Evolutionary conservation across 768 basidiomycete species (phyloP).

Genomic region (Pholiota conissans): DNA sequence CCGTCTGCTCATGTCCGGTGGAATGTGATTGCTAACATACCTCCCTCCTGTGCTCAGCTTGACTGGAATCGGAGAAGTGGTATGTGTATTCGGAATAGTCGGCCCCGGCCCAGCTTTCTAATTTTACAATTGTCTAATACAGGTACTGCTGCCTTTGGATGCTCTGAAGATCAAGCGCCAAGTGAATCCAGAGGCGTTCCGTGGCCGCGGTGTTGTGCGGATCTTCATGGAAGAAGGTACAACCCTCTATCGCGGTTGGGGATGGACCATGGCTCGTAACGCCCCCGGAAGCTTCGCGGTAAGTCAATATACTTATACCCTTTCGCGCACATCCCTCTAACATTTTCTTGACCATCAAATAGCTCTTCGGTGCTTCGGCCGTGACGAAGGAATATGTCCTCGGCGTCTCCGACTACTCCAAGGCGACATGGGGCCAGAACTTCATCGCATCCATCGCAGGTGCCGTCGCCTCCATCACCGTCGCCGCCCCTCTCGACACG

Average conservation of each 20-base stretch:
- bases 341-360: slow-evolving; percentile 1
- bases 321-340: neutral
- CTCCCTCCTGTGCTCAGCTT: slow-evolving; percentile 36
- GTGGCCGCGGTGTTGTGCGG: slow-evolving; percentile 85
- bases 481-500: slow-evolving; percentile 93
- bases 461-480: slow-evolving; percentile 92
- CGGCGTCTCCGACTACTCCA: slow-evolving; percentile 84
- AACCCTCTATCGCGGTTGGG: slow-evolving; percentile 94
- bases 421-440: slow-evolving; percentile 97
- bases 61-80: slow-evolving; percentile 94
- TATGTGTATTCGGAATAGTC: slow-evolving; percentile 32
- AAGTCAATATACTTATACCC: slow-evolving; percentile 27
- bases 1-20: neutral
- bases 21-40: slow-evolving; percentile 1
- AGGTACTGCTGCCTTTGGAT: slow-evolving; percentile 94
- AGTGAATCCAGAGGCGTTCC: slow-evolving; percentile 97
- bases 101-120: neutral
- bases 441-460: slow-evolving; percentile 94
- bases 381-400: slow-evolving; percentile 92
- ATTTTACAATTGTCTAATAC: neutral
- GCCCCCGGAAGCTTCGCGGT: slow-evolving; percentile 96
- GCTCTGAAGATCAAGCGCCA: slow-evolving; percentile 98
- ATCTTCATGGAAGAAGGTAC: slow-evolving; percentile 93
- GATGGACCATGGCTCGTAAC: slow-evolving; percentile 98
- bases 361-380: slow-evolving; percentile 98